Evolutionary conservation across 129 eudicot species (phyloP), one percentile per base, ranked within the genome.

Genomic region (Artemisia annua): DNA sequence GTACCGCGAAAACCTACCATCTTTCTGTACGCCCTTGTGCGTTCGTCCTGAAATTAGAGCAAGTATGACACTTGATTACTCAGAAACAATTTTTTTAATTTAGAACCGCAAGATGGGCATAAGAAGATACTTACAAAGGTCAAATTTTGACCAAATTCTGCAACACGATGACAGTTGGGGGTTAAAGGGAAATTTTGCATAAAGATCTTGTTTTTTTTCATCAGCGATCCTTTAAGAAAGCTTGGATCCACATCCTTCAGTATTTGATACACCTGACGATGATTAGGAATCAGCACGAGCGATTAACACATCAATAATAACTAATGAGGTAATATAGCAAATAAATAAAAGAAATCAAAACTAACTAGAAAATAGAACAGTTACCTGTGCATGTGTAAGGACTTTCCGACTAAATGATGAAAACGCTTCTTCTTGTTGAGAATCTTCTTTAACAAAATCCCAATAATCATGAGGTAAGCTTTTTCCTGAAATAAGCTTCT

Each of bases 121-220:
- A 69, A 69, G 16, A 66, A 72, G 55, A 44, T 65, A 88, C 98
- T 85, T 83, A 94, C 98, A 62, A 84, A 83, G 30, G 85, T 67
- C 57, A 94, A 51, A 74, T 91, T 80, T 72, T 81, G 89, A 43
- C 96, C 93, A 78, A 94, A 83, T 80, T 94, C 98, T 54, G 88
- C 85, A 56, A 94, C 87, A 15, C 98, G 93, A 50, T 88, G 96
- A 74, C 87, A 81, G 75, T 94, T 94, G 18, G 98, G 98, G 6
- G 98, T 94, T 70, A 94, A 78, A 9, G 85, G 96, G 72, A 90
- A 81, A 72, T 83, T 70, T 80, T 84, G 84, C 55, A 87, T 81
- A 56, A 94, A 86, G 53, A 94, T 84, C 78, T 80, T 76, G 62
- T 86, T 85, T 59, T 70, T 83, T 57, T 82, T 75, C 28, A 76